Base-by-base conservation (phyloP, 1,284 basidiomycete genomes). In the Cryptococcus hybrid region DNA sequence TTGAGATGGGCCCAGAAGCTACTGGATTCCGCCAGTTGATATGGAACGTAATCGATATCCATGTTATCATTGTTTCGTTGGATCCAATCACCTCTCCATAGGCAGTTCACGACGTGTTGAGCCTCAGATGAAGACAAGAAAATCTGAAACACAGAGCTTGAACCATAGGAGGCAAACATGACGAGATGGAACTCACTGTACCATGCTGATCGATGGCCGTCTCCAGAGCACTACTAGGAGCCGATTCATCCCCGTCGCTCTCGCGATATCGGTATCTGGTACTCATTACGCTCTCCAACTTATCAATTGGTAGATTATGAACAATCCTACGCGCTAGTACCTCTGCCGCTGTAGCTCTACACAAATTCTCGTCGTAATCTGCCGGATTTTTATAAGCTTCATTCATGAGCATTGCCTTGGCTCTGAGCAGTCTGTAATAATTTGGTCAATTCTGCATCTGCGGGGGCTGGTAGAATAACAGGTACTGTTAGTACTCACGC, bases 91-190 rank as follows among this genome's bases (percentile, higher is more conserved):
- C 92, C 92, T 30, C 77, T 82, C 91, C 92, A 94, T 11, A 94
- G 81, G 0, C 71, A 71, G 51, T 77, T 72, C 49, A 82, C 75
- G 37, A 81, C 79, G 68, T 88, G 83, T 74, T 96, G 92, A 7
- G 90, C 85, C 78, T 96, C 92, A 54, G 78, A 86, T 0, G 90
- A 94, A 6, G 89, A 90, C 45, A 97, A 78, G 77, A 97, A 97
- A 65, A 91, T 88, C 75, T 38, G 83, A 47, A 15, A 52, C 82
- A 7, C 18, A 48, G 34, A 34, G 48, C 47, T 49, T 6, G 15
- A 63, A 88, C 89, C 52, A 3, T 18, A 58, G 37, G 39, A 13
- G 5, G 47, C 30, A 30, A 30, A 46, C 9, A 61, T 42, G 15
- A 47, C 13, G 15, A 34, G 5, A 15, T 15, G 3, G 34, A 6